Conservation (phyloP, 306 rosid genomes). For the Corylus heterophylla region DNA sequence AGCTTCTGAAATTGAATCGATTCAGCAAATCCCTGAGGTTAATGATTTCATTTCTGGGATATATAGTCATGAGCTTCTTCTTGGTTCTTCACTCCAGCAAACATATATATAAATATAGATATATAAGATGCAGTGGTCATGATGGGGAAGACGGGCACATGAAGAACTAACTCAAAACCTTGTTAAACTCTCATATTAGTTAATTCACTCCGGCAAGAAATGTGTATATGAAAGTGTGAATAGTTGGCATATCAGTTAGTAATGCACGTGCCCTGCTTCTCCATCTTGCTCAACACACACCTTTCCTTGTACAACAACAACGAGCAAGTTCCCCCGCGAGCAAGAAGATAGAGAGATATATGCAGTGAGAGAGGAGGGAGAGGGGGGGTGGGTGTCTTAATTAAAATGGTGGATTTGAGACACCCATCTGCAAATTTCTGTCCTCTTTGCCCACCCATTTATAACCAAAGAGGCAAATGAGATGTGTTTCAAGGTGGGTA, state of each 20-base stretch:
- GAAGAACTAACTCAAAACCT: slow-evolving; percentile 70
- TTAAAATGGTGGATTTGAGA: slow-evolving; percentile 35
- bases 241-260: slow-evolving; percentile 50
- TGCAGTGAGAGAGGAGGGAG: neutral
- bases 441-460: slow-evolving; percentile 41
- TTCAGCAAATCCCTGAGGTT: neutral
- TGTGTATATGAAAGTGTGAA: neutral
- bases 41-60: neutral
- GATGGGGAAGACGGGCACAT: slow-evolving; percentile 99
- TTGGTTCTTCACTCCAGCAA: slow-evolving; percentile 32
- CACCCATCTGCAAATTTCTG: slow-evolving; percentile 37
- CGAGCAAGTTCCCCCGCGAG: neutral
- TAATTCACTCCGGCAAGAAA: neutral
- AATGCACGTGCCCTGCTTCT: slow-evolving; percentile 99
- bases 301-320: slow-evolving; percentile 26
- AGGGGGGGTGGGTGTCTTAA: slow-evolving; percentile 10
- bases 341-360: neutral
- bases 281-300: slow-evolving; percentile 93
- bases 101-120: neutral
- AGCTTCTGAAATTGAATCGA: slow-evolving; percentile 22
- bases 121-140: slow-evolving; percentile 65
- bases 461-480: slow-evolving; percentile 48
- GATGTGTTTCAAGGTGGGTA: slow-evolving; percentile 42
- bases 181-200: neutral
- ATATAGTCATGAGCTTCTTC: neutral